Conservation (phyloP, 1,284 basidiomycete genomes). For the Fomitopsis palustris region DNA sequence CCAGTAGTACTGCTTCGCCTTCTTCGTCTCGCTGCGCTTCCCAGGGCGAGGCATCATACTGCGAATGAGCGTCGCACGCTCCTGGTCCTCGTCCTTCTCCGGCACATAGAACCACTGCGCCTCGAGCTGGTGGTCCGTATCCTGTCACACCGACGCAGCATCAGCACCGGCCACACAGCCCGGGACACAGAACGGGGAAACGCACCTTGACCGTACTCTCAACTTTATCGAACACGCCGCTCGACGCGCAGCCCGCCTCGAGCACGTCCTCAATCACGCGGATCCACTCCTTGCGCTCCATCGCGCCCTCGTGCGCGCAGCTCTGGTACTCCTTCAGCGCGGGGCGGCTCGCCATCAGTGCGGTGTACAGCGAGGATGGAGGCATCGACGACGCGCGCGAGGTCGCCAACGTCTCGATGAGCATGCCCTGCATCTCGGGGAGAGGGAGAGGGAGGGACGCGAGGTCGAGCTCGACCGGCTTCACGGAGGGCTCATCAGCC, state of each 20-base stretch:
- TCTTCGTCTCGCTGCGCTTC: constrained; percentile 71
- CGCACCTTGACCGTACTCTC: constrained; percentile 57
- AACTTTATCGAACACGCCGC: constrained; percentile 69
- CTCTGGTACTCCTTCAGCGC: constrained; percentile 39
- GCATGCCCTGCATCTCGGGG: constrained; percentile 43
- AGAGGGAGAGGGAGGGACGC: constrained; percentile 20
- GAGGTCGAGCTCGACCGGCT: background rate
- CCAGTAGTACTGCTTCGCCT: constrained; percentile 81
- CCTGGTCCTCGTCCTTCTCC: constrained; percentile 63
- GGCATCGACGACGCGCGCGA: constrained; percentile 68
- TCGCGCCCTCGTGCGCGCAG: constrained; percentile 12
- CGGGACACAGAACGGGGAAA: constrained; percentile 4
- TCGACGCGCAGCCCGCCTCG: constrained; percentile 42
- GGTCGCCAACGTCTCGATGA: constrained; percentile 70
- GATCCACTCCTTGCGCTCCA: constrained; percentile 34
- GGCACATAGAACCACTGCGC: constrained; percentile 77
- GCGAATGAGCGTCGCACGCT: constrained; percentile 58
- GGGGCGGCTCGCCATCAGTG: constrained; percentile 51
- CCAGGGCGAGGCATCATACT: constrained; percentile 72
- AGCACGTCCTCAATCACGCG: constrained; percentile 47
- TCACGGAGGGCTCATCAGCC: background rate
- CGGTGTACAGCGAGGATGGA: constrained; percentile 48
- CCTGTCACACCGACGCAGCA: constrained; percentile 29
- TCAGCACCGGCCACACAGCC: constrained; percentile 1
- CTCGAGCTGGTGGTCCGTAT: constrained; percentile 50